phyloP scores from a whole-genome alignment of 106 monocot species.

The Xerophyta viscosa region DNA sequence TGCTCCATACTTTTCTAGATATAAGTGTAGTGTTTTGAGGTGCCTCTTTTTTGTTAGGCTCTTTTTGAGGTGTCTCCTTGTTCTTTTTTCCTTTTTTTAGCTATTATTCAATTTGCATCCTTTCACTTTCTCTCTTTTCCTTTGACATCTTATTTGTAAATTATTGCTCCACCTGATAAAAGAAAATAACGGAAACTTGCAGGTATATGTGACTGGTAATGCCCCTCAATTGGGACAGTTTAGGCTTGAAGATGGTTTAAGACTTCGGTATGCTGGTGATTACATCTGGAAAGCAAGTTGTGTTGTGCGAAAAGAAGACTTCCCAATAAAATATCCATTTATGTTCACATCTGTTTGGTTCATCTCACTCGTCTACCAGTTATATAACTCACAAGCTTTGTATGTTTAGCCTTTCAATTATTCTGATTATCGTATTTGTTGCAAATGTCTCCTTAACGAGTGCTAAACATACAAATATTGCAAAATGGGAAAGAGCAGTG shows the following conservation, averaged over 20 bases:
- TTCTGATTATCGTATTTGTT: background rate
- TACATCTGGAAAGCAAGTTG: constrained; percentile 69
- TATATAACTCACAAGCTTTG: background rate
- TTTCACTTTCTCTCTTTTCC: background rate
- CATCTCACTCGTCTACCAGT: no score
- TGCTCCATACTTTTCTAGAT: no score
- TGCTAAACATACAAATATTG: constrained; percentile 75
- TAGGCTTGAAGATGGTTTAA: constrained; percentile 56
- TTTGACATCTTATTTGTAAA: no score
- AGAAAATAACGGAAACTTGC: constrained; percentile 8
- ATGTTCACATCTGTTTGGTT: background rate
- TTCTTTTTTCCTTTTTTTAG: no score
- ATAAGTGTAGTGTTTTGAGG: no score
- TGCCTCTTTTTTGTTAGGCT: no score
- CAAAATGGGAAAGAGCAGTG: constrained; percentile 19
- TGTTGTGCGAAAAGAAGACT: constrained; percentile 42
- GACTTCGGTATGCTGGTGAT: constrained; percentile 53
- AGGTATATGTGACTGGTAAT: constrained; percentile 78
- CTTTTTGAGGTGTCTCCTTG: no score
- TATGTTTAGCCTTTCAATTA: background rate
- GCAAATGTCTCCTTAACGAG: constrained; percentile 33
- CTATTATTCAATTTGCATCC: background rate
- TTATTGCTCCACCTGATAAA: background rate
- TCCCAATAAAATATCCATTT: constrained; percentile 95
- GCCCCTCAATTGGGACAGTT: constrained; percentile 58